Evolutionary conservation across 2,329 filamentous ascomycete species (phyloP), one percentile per base, ranked within the genome.

Genomic region (Daldinia eschscholtzii): DNA sequence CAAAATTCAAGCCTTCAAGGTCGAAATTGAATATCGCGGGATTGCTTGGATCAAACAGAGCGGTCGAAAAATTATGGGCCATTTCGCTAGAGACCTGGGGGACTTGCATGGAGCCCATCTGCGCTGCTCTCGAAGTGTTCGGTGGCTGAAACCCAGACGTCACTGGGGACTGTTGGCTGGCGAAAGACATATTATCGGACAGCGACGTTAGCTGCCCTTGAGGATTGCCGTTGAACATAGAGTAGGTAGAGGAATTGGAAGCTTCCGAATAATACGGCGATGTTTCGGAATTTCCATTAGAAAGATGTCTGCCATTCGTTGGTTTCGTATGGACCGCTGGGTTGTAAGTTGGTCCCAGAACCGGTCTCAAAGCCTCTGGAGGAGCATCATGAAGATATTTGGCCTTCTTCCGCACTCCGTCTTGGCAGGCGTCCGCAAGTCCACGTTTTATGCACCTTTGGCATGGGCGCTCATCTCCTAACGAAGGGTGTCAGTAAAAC

Each of bases 371-470:
- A 52, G 94, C 94, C 79, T 97, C 94, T 59, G 93, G 89, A 39
- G 95, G 94, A 28, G 95, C 94, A 85, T 98, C 96, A 78, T 98
- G 94, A 64, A 99, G 92, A 80, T 99, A 99, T 81, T 99, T 99
- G 59, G 96, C 96, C 86, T 98, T 99, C 82, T 99, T 99, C 71
- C 96, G 92, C 58, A 98, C 94, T 61, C 96, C 96, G 78, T 99
- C 96, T 80, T 97, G 94, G 78, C 96, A 99, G 68, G 89, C 89
- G 79, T 97, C 94, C 76, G 94, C 92, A 23, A 98, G 88, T 52
- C 93, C 93, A 75, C 96, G 91, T 81, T 98, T 98, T 75, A 98
- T 93, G 80, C 96, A 99, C 76, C 96, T 87, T 77, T 94, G 89
- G 79, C 96, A 99, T 60, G 96, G 96, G 74, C 96, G 88, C 80